Conservation (phyloP, 2,329 filamentous ascomycete genomes). For the Thelonectria blattea region DNA sequence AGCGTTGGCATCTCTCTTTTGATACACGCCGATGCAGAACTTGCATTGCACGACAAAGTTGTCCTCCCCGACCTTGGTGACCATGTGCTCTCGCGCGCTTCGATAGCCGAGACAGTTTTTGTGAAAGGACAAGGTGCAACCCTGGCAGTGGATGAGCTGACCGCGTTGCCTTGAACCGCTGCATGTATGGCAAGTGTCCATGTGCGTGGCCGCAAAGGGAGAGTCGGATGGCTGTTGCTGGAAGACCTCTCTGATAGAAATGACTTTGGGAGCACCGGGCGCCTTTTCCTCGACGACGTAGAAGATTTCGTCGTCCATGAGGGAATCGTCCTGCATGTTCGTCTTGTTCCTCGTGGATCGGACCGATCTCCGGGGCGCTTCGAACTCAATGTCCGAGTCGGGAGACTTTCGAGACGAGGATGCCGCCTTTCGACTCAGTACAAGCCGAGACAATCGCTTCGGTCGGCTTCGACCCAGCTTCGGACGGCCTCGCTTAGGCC, state of each 20-base stretch:
- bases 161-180: slow-evolving; percentile 56
- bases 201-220: slow-evolving; percentile 74
- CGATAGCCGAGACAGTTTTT: slow-evolving; percentile 80
- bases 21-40: slow-evolving; percentile 74
- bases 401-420: slow-evolving; percentile 33
- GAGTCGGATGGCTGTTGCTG: slow-evolving; percentile 64
- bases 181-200: slow-evolving; percentile 75
- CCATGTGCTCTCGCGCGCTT: slow-evolving; percentile 79
- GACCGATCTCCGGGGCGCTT: slow-evolving; percentile 55
- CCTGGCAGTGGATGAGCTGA: slow-evolving; percentile 84
- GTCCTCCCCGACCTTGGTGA: slow-evolving; percentile 80
- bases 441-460: slow-evolving; percentile 26
- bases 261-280: slow-evolving; percentile 56
- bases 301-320: slow-evolving; percentile 65
- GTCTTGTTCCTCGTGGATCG: slow-evolving; percentile 52
- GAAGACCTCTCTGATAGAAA: slow-evolving; percentile 77
- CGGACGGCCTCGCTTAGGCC: slow-evolving; percentile 32
- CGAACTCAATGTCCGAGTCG: slow-evolving; percentile 60
- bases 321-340: slow-evolving; percentile 58
- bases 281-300: slow-evolving; percentile 56
- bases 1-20: slow-evolving; percentile 70
- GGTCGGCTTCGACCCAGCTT: slow-evolving; percentile 30
- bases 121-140: slow-evolving; percentile 85
- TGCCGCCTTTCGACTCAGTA: slow-evolving; percentile 15
- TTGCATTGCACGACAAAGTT: slow-evolving; percentile 90